Percentiles rank a stretch among this genome's conserved stretches.
Evolutionary conservation across 1,139 yeast genomes (phyloP).

Genomic region (Candida frijolesensis): DNA sequence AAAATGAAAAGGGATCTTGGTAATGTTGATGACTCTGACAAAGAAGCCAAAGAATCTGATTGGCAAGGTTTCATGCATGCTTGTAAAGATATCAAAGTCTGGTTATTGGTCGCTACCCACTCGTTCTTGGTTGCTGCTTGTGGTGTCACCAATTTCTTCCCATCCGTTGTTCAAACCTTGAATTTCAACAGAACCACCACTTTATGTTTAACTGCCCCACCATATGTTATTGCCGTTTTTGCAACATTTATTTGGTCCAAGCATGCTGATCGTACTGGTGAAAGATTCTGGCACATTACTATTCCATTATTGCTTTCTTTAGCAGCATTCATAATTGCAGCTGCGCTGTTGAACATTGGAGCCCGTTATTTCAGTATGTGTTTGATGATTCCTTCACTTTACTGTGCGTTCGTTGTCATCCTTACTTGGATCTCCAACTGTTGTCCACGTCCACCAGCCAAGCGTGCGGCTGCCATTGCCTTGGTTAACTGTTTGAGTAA

Average conservation of each 20-base stretch:
- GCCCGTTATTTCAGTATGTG: constrained; percentile 66
- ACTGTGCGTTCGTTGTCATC: constrained; percentile 57
- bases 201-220: constrained; percentile 61
- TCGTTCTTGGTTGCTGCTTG: constrained; percentile 57
- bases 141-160: constrained; percentile 65
- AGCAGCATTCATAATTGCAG: constrained; percentile 54
- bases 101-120: constrained; percentile 48
- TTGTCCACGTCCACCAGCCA: constrained; percentile 54
- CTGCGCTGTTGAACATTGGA: constrained; percentile 55
- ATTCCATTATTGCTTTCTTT: constrained; percentile 47
- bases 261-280: constrained; percentile 61
- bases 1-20: constrained; percentile 44
- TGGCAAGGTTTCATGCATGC: constrained; percentile 43
- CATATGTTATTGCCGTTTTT: constrained; percentile 56
- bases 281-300: constrained; percentile 55
- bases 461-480: constrained; percentile 55
- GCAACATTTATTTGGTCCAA: constrained; percentile 56
- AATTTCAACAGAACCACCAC: constrained; percentile 52
- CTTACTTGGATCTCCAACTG: constrained; percentile 60
- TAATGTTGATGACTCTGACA: constrained; percentile 38
- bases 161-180: constrained; percentile 58
- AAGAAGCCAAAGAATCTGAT: constrained; percentile 34
- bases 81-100: constrained; percentile 45
- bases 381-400: constrained; percentile 59
- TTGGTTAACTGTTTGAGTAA: constrained; percentile 54